phyloP scores from a whole-genome alignment of 306 rosid species.

The Oemleria cerasiformis region DNA sequence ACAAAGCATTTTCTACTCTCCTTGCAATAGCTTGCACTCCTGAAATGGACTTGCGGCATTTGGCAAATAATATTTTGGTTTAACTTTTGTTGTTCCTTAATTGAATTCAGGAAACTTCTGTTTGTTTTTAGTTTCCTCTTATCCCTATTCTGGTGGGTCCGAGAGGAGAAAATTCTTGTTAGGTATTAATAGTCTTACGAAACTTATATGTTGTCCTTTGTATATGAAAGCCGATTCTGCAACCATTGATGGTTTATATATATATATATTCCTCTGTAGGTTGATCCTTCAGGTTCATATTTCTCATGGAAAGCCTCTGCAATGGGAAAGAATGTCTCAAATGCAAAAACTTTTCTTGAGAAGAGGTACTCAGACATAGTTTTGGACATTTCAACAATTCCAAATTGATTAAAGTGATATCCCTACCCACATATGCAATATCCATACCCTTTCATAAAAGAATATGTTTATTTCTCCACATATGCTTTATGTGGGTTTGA shows the following conservation, averaged over 20 bases:
- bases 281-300: slow-evolving; percentile 95
- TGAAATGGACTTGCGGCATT: neutral
- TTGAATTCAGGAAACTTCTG: neutral
- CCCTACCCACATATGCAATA: neutral
- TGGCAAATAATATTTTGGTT: neutral
- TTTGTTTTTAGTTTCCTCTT: neutral
- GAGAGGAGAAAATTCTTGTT: neutral
- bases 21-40: neutral
- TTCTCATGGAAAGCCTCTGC: slow-evolving; percentile 99
- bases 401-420: neutral
- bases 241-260: neutral
- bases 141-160: neutral
- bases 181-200: neutral
- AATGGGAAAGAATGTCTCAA: slow-evolving; percentile 97
- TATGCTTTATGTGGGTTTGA: neutral
- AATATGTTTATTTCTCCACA: neutral
- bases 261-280: slow-evolving; percentile 44
- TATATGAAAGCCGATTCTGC: neutral
- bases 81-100: neutral
- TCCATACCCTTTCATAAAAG: neutral
- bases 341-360: slow-evolving; percentile 96
- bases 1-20: neutral
- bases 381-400: neutral
- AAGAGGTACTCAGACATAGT: slow-evolving; percentile 62
- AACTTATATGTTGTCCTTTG: neutral